Percentiles rank a stretch among this genome's conserved stretches.
phyloP scores from a whole-genome alignment of 164 flowering plant species.

The Tetracentron sinense region DNA sequence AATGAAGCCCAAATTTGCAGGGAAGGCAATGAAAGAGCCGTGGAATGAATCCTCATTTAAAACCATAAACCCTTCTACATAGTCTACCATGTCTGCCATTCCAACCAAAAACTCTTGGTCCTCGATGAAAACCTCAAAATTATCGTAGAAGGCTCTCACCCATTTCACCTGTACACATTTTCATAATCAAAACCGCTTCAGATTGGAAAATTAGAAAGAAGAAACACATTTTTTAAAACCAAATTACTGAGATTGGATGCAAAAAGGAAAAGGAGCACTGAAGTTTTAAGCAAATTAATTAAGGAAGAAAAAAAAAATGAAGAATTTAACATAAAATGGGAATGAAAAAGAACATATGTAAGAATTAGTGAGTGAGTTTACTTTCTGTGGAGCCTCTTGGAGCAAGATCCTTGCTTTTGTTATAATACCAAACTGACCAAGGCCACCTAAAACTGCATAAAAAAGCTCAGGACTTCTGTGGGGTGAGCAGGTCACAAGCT shows the following conservation, averaged over 20 bases:
- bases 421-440: slow-evolving; percentile 55
- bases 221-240: no score
- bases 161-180: slow-evolving; percentile 29
- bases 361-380: slow-evolving; percentile 6
- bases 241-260: background rate
- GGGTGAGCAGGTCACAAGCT: slow-evolving; percentile 37
- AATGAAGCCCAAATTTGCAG: slow-evolving; percentile 17
- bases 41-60: slow-evolving; percentile 25
- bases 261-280: no score
- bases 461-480: slow-evolving; percentile 33
- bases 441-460: slow-evolving; percentile 43
- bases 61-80: slow-evolving; percentile 34
- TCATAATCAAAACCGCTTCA: background rate
- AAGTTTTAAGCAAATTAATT: no score
- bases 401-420: slow-evolving; percentile 41
- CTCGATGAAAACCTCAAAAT: slow-evolving; percentile 25
- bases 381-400: slow-evolving; percentile 35
- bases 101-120: slow-evolving; percentile 29
- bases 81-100: slow-evolving; percentile 29
- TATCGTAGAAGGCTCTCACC: slow-evolving; percentile 36
- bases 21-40: slow-evolving; percentile 24
- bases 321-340: background rate
- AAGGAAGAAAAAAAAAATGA: no score
- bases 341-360: background rate
- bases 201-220: background rate